Evolutionary conservation across 495 filamentous ascomycete species (phyloP), one percentile per base, ranked within the genome.

Genomic region (Letharia columbiana): DNA sequence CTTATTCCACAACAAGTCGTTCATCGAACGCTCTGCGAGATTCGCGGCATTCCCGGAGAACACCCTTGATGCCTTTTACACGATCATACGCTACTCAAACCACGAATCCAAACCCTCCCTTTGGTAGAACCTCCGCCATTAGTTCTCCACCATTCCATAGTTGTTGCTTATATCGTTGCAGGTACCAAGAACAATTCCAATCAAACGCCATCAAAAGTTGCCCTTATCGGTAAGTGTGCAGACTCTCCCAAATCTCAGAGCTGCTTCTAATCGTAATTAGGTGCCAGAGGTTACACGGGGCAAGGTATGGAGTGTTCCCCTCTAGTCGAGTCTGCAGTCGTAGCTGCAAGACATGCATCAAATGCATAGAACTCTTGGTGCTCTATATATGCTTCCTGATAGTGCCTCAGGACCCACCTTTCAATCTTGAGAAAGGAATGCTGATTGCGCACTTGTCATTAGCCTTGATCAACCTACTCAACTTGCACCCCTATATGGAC

Each of bases 71-170:
- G 28, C 17, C 41, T 17, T 33, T 50, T 17, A 61, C 72, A 61
- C 76, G 80, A 62, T 76, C 77, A 47, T 82, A 80, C 69, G 71
- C 71, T 41, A 68, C 84, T 28, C 86, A 88, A 42, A 90, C 89
- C 60, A 97, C 92, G 31, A 97, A 98, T 80, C 92, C 94, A 4
- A 98, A 97, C 79, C 93, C 93, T 31, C 94, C 93, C n/a, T 85
- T 91, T n/a, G 94, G 94, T 58, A 87, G 28, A 35, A 0, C 0
- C 28, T 35, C 13, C 28, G 2, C 31, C 0, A 17, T 56, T 5
- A 35, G 28, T 4, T 4, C 7, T 2, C 6, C 5, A 4, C 0
- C 13, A 4, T 56, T 18, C 18, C 0, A 20, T 12, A 28, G 23
- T 8, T 56, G 5, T 17, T 12, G 11, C 52, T 56, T 35, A 56